Evolutionary conservation across 495 filamentous ascomycete genomes (phyloP), one percentile per base, ranked within the genome.

Genomic region (Cairneyella variabilis): DNA sequence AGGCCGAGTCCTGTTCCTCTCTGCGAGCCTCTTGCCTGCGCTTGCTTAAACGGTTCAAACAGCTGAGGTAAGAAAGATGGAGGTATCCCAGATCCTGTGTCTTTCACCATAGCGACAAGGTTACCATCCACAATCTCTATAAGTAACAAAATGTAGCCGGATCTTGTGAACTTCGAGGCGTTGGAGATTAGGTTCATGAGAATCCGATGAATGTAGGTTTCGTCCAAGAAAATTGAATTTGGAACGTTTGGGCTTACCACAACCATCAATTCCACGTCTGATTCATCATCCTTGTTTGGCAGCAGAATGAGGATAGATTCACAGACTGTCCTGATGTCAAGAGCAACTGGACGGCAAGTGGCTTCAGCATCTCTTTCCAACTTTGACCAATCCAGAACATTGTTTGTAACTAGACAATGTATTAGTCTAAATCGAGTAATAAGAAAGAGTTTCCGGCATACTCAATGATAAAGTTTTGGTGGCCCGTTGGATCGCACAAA

Each of bases 11-110:
- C 78, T 3, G 76, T 73, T 0, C 78, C 78, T 40, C 54, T 46
- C 23, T 57, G 54, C 20, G 71, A 68, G 2, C 69, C 69, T 12
- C 75, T 65, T 3, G 66, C 60, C 48, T 74, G 68, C 51, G 79
- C 77, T 54, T 82, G 77, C 1, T 69, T 51, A 48, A 82, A 82
- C 2, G 77, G 74, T 12, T 67, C 66, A 55, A 74, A 82, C 0
- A 78, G 63, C 39, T 74, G 61, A n/a, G 67, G 69, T 1, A 80
- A 59, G 45, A 74, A 82, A 1, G 76, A 73, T 12, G 66, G 57
- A 0, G 69, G 71, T 27, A 82, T 79, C 5, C 78, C 78, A 10
- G 65, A 60, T 1, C 78, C 78, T 1, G 76, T 76, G 51, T 82
- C 78, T 11, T 57, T 70, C 41, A 82, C 67, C 0, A 64, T 60